Base-by-base conservation (phyloP, 306 rosid genomes). In the Cucumis cinereus region DNA sequence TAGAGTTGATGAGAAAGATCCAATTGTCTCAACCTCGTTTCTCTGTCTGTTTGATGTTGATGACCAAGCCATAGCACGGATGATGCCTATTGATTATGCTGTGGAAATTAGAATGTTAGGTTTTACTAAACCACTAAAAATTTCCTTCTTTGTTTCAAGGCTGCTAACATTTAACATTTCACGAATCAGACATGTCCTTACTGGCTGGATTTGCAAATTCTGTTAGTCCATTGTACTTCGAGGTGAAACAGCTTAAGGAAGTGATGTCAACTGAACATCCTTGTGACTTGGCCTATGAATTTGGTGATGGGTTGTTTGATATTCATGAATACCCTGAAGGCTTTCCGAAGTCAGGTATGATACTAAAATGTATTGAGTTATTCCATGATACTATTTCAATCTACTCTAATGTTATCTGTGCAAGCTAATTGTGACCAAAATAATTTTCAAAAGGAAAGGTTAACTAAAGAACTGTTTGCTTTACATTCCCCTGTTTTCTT, bases 191-290 rank as follows among this genome's bases (percentile, higher is more conserved):
- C 75, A 87, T 87, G 70, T 79, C 93, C 41, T 24, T 86, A 79
- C 22, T 87, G 76, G 82, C 84, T 67, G 82, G 89, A 77, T 83
- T 91, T 77, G 83, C 92, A 16, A 81, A 84, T 57, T 85, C 91
- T 66, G 82, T 84, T 33, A 47, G 81, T 72, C 97, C 98, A 56
- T 79, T 93, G 86, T 93, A 91, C 82, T 91, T 93, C 22, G 71
- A 72, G 60, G 85, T 91, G 81, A 87, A 79, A 66, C 85, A 88
- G 80, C 58, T 84, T 50, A 87, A 84, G 79, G 97, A 89, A 88
- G 98, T 89, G 60, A 88, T 91, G 98, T 78, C 98, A 77, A 91
- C 98, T 40, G 98, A 88, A 81, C 93, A 93, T 78, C 97, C 96
- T 57, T 91, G 98, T 86, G 98, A 88, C 81, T 80, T 84, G 66